These are phyloP conservation scores for Allium sativum DNA, from an alignment of 106 monocot genomes.

Conservation along the genomic window DNA sequence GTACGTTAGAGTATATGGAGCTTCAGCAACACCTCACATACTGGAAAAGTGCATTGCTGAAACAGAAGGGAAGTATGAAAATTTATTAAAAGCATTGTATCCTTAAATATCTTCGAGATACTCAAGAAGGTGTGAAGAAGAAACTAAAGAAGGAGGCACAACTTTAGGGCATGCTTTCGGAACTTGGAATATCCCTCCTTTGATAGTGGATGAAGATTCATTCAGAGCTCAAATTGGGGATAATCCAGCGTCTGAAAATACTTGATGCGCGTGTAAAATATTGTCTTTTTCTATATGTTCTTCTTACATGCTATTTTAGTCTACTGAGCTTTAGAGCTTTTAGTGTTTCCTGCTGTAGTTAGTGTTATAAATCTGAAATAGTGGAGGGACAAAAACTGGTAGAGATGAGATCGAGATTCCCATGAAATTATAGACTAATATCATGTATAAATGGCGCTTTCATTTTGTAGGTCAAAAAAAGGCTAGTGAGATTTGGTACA, in stretches of 20 bases:
- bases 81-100: constrained; percentile 34
- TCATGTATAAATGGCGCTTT: too few species aligned
- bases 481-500: too few species aligned
- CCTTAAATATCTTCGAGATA: constrained; percentile 44
- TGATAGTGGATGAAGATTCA: constrained; percentile 66
- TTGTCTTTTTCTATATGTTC: too few species aligned
- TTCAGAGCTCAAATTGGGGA: constrained; percentile 25
- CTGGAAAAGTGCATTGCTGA: constrained; percentile 80
- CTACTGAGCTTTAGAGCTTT: neutral
- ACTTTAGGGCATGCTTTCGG: constrained; percentile 45
- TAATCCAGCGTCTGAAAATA: too few species aligned
- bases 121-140: constrained; percentile 78
- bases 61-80: constrained; percentile 55
- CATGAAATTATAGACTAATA: too few species aligned
- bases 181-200: constrained; percentile 68
- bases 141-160: constrained; percentile 61
- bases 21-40: constrained; percentile 51
- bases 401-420: too few species aligned
- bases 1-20: constrained; percentile 74
- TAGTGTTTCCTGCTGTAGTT: neutral
- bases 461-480: constrained; percentile 6
- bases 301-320: too few species aligned
- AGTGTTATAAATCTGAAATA: neutral
- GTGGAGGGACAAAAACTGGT: too few species aligned
- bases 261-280: too few species aligned